phyloP scores from a whole-genome alignment of 139 green algal species.

The Nannochloris sp. region DNA sequence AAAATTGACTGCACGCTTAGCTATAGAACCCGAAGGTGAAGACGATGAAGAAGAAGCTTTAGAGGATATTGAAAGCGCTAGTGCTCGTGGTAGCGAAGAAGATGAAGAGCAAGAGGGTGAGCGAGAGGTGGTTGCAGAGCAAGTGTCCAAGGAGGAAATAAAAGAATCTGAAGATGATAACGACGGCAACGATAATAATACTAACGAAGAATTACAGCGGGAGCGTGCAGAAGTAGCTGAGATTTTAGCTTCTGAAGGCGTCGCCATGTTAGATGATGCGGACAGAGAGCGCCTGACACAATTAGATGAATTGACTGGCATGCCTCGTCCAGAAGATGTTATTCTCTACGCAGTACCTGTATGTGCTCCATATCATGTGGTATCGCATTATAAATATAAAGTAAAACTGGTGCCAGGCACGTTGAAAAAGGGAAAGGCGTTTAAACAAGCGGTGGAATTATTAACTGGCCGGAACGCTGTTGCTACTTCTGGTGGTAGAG shows the following conservation, averaged over 20 bases:
- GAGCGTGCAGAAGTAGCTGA: conserved; percentile 43
- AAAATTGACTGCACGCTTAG: conserved; percentile 37
- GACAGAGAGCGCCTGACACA: conserved; percentile 36
- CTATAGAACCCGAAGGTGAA: neutral
- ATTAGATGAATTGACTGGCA: conserved; percentile 68
- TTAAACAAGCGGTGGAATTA: conserved; percentile 60
- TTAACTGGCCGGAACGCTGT: conserved; percentile 40
- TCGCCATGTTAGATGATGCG: conserved; percentile 34
- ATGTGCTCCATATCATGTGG: conserved; percentile 77
- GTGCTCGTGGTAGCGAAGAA: neutral
- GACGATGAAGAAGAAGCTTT: neutral
- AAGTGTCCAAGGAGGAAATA: neutral
- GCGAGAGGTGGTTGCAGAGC: neutral
- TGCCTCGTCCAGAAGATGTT: conserved; percentile 66
- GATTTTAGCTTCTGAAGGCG: conserved; percentile 50
- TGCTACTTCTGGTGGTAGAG: conserved; percentile 16
- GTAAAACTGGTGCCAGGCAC: conserved; percentile 77
- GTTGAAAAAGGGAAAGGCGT: conserved; percentile 88
- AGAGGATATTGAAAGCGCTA: neutral
- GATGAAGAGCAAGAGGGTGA: conserved; percentile 15
- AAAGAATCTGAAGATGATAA: neutral
- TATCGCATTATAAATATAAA: conserved; percentile 76
- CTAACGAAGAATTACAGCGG: conserved; percentile 9
- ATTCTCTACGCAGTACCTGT: conserved; percentile 85
- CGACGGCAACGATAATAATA: neutral